A percentile compares a stretch with the other conserved stretches of the same genome.
Evolutionary conservation across 129 eudicot genomes (phyloP).

Genomic region (Pulicaria dysenterica): DNA sequence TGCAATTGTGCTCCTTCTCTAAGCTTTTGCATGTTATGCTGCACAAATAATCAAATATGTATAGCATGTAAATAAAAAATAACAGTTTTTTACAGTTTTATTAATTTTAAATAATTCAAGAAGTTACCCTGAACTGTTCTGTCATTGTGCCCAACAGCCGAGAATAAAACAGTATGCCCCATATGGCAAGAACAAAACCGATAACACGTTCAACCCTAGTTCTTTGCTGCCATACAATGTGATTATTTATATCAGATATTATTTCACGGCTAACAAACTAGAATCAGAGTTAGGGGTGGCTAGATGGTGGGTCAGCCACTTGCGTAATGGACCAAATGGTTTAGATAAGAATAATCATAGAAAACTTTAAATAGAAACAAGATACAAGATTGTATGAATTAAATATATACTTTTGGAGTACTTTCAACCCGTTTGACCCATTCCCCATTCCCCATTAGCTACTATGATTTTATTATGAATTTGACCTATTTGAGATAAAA

Average conservation of each 20-base stretch:
- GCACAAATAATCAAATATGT: conserved; percentile 37
- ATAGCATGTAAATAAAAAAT: neutral
- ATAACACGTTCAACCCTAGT: conserved; percentile 84
- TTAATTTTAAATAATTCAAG: neutral
- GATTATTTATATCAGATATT: conserved; percentile 11
- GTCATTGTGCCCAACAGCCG: conserved; percentile 97
- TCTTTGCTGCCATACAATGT: conserved; percentile 81
- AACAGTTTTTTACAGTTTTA: no score
- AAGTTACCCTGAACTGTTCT: conserved; percentile 90
- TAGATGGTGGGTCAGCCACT: no score
- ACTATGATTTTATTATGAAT: no score
- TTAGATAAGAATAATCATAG: no score
- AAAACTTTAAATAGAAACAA: no score
- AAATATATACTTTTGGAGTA: no score
- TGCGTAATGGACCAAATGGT: no score
- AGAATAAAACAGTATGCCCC: conserved; percentile 98
- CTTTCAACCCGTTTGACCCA: no score
- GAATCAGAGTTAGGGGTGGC: no score
- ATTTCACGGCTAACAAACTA: neutral
- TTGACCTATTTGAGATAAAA: no score
- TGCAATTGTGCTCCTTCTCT: conserved; percentile 98
- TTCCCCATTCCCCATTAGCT: no score
- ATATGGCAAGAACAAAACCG: conserved; percentile 94
- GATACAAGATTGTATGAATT: no score
- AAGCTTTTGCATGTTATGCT: conserved; percentile 90